A percentile compares a stretch with the other conserved stretches of the same genome.
Evolutionary conservation across 805 yeast genomes (phyloP).

Genomic region (Limtongozyma cylindracea): DNA sequence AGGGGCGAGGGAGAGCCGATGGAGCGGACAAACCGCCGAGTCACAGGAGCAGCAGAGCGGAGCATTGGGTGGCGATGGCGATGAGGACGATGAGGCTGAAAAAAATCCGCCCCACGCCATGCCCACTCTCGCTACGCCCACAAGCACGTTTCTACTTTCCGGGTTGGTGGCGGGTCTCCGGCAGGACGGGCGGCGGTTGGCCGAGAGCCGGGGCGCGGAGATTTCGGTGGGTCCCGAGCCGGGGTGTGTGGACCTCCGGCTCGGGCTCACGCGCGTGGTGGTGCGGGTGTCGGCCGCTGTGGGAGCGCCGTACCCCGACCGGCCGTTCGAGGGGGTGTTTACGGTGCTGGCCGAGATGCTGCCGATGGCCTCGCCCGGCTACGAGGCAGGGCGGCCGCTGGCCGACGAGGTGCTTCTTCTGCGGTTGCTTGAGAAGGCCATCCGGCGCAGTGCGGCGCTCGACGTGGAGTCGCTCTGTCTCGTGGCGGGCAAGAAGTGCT

Average conservation of each 20-base stretch:
- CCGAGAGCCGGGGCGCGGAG: not conserved
- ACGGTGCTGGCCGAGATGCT: slow-evolving; percentile 65
- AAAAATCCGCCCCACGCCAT: too few relatives aligned
- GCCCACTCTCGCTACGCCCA: too few relatives aligned
- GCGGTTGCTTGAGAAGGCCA: slow-evolving; percentile 74
- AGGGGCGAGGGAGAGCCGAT: slow-evolving; percentile 5
- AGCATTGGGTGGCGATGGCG: too few relatives aligned
- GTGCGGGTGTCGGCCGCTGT: slow-evolving; percentile 58
- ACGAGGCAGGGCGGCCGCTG: slow-evolving; percentile 49
- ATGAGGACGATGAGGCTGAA: too few relatives aligned
- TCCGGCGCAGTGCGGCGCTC: slow-evolving; percentile 71
- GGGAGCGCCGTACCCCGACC: slow-evolving; percentile 59
- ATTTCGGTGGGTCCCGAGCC: slow-evolving; percentile 16
- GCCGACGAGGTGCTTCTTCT: slow-evolving; percentile 64
- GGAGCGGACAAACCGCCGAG: too few relatives aligned
- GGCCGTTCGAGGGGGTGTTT: slow-evolving; percentile 87
- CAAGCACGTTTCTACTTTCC: too few relatives aligned
- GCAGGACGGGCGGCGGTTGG: not conserved
- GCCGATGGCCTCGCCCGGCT: slow-evolving; percentile 74
- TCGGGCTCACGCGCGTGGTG: slow-evolving; percentile 52
- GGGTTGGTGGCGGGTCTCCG: too few relatives aligned
- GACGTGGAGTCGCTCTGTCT: slow-evolving; percentile 84
- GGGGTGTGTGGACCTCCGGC: slow-evolving; percentile 56
- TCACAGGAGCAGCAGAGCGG: too few relatives aligned
- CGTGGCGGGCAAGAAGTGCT: slow-evolving; percentile 72